Evolutionary conservation across 73 alveolate species (phyloP).

Genomic region (Tetrahymena thermophila): DNA sequence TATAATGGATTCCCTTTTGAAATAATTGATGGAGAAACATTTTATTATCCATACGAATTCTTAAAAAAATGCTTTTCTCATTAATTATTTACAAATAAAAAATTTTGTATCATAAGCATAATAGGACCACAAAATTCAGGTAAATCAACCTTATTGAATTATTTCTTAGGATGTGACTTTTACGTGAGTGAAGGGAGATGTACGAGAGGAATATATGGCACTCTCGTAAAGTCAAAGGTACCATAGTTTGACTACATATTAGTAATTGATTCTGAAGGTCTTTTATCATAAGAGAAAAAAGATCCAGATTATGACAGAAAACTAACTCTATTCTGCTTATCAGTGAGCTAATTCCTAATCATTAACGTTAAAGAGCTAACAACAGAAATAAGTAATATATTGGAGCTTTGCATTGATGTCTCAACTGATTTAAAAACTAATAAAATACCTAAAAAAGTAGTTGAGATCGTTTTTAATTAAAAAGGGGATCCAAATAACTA

Average conservation of each 20-base stretch:
- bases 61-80: neutral
- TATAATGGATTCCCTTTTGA: constrained; percentile 40
- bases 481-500: neutral
- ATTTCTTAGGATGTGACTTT: constrained; percentile 35
- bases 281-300: constrained; percentile 8
- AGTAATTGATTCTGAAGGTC: constrained; percentile 43
- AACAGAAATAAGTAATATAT: neutral
- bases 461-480: neutral
- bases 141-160: constrained; percentile 30
- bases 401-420: neutral
- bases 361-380: neutral
- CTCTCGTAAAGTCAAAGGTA: neutral
- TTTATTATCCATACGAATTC: neutral
- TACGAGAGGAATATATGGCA: constrained; percentile 23
- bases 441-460: neutral
- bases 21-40: constrained; percentile 31
- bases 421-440: neutral
- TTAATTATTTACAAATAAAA: neutral
- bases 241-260: constrained; percentile 5
- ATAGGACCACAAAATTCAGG: constrained; percentile 50
- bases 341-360: neutral
- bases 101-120: constrained; percentile 7
- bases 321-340: neutral
- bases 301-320: constrained; percentile 37
- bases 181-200: constrained; percentile 41